Evolutionary conservation across 306 rosid genomes (phyloP).

Genomic region (Datisca glomerata): DNA sequence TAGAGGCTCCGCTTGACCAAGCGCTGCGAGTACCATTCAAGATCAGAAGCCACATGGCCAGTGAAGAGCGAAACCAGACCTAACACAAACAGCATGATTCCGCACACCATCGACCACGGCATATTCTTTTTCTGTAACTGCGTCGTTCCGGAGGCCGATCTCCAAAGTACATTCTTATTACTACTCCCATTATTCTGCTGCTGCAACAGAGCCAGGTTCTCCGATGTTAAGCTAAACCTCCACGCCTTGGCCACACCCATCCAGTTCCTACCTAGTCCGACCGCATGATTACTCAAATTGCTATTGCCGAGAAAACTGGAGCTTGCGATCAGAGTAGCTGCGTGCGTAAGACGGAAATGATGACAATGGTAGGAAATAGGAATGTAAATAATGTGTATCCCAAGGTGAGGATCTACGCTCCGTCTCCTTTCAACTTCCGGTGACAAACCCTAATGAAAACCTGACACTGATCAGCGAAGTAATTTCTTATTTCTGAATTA

Average conservation of each 20-base stretch:
- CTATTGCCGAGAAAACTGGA: constrained; percentile 5
- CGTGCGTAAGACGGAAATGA: neutral
- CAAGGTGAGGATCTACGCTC: neutral
- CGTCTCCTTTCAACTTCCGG: neutral
- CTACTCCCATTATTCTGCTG: constrained; percentile 19
- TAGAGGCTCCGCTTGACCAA: constrained; percentile 41
- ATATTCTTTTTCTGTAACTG: constrained; percentile 32
- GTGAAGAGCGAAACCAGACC: constrained; percentile 86
- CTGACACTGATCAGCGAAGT: too few relatives aligned
- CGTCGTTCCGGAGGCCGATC: constrained; percentile 30
- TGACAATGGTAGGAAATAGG: neutral
- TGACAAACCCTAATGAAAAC: neutral
- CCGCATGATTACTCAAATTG: constrained; percentile 13
- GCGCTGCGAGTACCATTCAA: constrained; percentile 90
- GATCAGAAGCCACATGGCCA: constrained; percentile 87
- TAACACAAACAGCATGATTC: constrained; percentile 73
- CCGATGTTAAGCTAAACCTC: constrained; percentile 43
- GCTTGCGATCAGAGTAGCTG: neutral
- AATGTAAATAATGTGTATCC: neutral
- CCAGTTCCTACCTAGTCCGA: constrained; percentile 16
- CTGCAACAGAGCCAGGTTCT: constrained; percentile 54
- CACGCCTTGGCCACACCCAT: constrained; percentile 47
- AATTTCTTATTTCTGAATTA: too few relatives aligned
- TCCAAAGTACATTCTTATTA: constrained; percentile 31
- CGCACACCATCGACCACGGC: constrained; percentile 67